phyloP scores from a whole-genome alignment of 1,284 basidiomycete genomes.

The Wallemia mellicola region DNA sequence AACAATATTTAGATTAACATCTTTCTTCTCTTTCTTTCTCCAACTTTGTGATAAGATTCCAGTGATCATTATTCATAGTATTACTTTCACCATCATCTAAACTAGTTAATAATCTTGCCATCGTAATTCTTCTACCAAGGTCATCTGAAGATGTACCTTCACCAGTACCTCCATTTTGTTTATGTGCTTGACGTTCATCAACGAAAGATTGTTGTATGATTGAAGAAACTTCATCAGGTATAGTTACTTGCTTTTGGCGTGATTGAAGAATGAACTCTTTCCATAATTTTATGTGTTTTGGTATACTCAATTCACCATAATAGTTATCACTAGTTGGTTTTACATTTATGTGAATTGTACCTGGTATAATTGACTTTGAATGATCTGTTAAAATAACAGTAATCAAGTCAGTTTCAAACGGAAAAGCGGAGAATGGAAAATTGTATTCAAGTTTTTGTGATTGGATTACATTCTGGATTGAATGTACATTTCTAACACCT shows the following conservation, averaged over 20 bases:
- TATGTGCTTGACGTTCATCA: neutral
- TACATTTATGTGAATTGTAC: neutral
- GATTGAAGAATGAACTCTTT: neutral
- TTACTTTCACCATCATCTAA: neutral
- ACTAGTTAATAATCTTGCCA: neutral
- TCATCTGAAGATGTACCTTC: neutral
- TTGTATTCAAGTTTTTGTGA: constrained; percentile 41
- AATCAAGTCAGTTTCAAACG: constrained; percentile 40
- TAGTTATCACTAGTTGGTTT: neutral
- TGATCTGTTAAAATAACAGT: constrained; percentile 36
- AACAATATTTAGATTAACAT: too few species aligned
- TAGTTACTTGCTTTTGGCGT: neutral
- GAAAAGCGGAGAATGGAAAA: constrained; percentile 45
- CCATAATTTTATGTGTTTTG: neutral
- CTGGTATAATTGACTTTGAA: neutral
- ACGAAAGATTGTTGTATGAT: constrained; percentile 1
- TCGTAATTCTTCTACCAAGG: neutral
- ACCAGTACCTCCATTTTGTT: neutral
- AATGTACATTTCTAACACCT: constrained; percentile 37
- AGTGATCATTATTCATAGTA: neutral
- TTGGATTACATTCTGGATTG: constrained; percentile 34
- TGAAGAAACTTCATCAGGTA: neutral
- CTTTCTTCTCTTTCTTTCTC: neutral
- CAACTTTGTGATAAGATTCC: neutral
- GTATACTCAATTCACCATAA: neutral